phyloP scores from a whole-genome alignment of 208 protist genomes.

The Trypanosomatidae sp. region DNA sequence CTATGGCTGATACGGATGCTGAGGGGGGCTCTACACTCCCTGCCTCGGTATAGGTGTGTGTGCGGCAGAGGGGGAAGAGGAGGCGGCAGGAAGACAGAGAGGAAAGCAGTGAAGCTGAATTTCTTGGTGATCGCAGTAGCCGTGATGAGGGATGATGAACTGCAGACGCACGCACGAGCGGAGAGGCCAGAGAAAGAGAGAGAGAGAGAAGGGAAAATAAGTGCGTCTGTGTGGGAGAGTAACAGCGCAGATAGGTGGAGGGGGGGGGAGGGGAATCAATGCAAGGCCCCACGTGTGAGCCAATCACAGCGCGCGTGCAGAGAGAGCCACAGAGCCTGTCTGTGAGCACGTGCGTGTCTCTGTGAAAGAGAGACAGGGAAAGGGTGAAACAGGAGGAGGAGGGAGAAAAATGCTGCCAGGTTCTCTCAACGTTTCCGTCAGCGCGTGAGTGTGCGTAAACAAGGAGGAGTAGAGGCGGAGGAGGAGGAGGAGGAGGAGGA shows the following conservation, averaged over 20 bases:
- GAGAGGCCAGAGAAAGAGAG: background rate
- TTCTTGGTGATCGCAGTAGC: no score
- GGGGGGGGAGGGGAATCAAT: background rate
- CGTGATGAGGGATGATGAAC: background rate
- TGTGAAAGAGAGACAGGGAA: background rate
- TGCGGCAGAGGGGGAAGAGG: background rate
- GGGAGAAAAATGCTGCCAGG: background rate
- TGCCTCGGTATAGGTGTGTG: no score
- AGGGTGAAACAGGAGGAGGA: background rate
- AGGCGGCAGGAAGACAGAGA: background rate
- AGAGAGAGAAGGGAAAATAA: background rate
- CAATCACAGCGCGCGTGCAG: background rate
- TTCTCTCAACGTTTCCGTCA: background rate
- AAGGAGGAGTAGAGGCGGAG: background rate
- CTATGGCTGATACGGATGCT: no score
- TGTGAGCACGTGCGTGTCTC: no score
- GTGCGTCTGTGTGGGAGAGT: background rate
- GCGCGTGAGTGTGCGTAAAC: background rate
- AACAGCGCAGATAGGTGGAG: background rate
- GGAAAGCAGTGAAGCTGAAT: background rate
- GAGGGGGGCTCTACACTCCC: no score
- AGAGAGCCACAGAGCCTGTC: background rate
- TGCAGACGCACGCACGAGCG: background rate
- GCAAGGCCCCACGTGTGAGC: background rate
- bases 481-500: background rate